phyloP scores from a whole-genome alignment of 2,329 filamentous ascomycete genomes.

The Claviceps quebecensis region DNA sequence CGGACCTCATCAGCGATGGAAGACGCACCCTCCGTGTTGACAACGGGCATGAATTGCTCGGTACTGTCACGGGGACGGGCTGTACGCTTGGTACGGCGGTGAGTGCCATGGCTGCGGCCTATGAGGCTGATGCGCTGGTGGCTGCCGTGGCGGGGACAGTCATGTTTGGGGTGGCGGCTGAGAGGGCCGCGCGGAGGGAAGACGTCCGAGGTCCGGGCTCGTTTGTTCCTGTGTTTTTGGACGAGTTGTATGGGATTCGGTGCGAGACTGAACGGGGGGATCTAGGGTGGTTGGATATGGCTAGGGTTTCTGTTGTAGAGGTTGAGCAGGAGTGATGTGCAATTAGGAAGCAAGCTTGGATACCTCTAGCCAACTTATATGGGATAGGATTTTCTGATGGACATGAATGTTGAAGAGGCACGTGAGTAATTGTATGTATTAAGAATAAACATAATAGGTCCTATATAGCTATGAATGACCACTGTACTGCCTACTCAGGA shows the following conservation, averaged over 20 bases:
- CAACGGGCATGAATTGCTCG: constrained; percentile 65
- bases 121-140: constrained; percentile 48
- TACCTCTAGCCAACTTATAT: no score
- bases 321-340: constrained; percentile 10
- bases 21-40: constrained; percentile 48
- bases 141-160: constrained; percentile 61
- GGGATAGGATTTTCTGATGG: no score
- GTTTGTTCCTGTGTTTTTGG: constrained; percentile 75
- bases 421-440: no score
- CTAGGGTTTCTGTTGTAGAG: constrained; percentile 30
- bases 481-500: no score
- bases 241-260: constrained; percentile 45
- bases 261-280: constrained; percentile 33
- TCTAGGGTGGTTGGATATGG: constrained; percentile 35
- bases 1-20: constrained; percentile 69
- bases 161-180: constrained; percentile 63
- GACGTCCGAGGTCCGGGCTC: constrained; percentile 69
- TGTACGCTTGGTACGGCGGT: constrained; percentile 76
- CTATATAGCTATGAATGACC: no score
- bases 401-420: no score
- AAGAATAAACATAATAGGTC: no score
- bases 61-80: constrained; percentile 63
- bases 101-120: constrained; percentile 57
- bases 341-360: background rate
- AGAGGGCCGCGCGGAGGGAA: constrained; percentile 47